Conservation (phyloP, 75 land plant species). For the Ceratopteris richardii region DNA sequence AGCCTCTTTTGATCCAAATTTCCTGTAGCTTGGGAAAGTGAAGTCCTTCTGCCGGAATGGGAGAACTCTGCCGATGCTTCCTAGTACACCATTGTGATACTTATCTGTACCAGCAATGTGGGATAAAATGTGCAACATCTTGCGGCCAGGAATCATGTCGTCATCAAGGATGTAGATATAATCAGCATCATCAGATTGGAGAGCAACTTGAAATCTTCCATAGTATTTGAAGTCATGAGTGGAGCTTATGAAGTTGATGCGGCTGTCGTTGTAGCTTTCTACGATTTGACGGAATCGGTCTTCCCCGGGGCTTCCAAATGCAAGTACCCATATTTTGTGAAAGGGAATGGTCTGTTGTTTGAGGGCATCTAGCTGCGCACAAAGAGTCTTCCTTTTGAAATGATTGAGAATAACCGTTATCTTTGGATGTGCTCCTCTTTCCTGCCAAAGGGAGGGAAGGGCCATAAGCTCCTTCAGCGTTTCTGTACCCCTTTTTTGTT, state of each 20-base stretch:
- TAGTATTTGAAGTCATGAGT: constrained; percentile 94
- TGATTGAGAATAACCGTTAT: constrained; percentile 90
- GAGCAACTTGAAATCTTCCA: constrained; percentile 92
- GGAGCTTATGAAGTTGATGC: constrained; percentile 82
- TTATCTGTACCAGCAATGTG: constrained; percentile 89
- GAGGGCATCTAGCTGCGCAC: constrained; percentile 81
- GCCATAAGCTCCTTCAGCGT: constrained; percentile 73
- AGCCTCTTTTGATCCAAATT: constrained; percentile 84
- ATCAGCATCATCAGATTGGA: constrained; percentile 77
- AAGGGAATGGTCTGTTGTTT: constrained; percentile 79
- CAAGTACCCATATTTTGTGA: constrained; percentile 87
- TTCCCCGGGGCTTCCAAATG: constrained; percentile 88
- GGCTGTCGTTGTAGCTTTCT: constrained; percentile 70
- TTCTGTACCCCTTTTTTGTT: constrained; percentile 63
- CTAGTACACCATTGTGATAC: constrained; percentile 78
- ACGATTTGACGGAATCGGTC: constrained; percentile 48
- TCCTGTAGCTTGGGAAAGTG: constrained; percentile 93
- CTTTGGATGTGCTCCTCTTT: constrained; percentile 38
- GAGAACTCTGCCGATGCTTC: constrained; percentile 94
- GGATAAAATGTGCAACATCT: constrained; percentile 75
- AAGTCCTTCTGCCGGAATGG: constrained; percentile 93
- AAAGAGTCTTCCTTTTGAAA: constrained; percentile 87
- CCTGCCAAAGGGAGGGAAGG: constrained; percentile 73
- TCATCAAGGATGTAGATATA: constrained; percentile 88
- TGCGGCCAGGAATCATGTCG: constrained; percentile 93